Evolutionary conservation across 1,139 yeast species (phyloP), one percentile per base, ranked within the genome.

Genomic region (Yamadazyma songkhlaensis): DNA sequence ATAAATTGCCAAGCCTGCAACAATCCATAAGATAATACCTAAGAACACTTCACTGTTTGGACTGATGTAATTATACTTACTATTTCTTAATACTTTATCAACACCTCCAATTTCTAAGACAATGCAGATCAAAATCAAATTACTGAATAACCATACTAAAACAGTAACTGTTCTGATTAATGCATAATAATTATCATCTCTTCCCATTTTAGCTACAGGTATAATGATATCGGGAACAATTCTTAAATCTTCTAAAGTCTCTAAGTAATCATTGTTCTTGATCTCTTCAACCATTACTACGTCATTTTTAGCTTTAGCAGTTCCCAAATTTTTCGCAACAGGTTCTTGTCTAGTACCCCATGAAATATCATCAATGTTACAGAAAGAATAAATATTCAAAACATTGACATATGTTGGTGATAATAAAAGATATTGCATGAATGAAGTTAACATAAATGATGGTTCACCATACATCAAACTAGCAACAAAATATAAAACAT

Each of bases 321-420:
- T 74, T 37, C 95, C 95, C 47, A 85, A 68, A 59, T 84, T 89
- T 47, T 72, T 72, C 40, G 79, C 78, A 29, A 65, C 68, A 23
- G 77, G 78, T 38, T 74, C 85, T 21, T 88, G 90, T 58, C 85
- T 84, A 20, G 92, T 85, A 54, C 95, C 95, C 95, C 95, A 85
- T 0, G 92, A 81, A 36, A 85, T 82, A 61, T 85, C 95, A 59
- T 85, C 90, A 49, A 84, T 83, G 56, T 85, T 85, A 67, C 94
- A 84, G 59, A 85, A 85, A 6, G 94, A 87, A 57, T 85, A 85
- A 42, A 85, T 88, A 54, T 84, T 85, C 52, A 85, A 69, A 36
- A 85, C 84, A 54, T 85, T 85, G 57, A 84, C 77, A 59, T 85
- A 85, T 1, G 86, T 74, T 1, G 95, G 95, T 32, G 87, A 79